Conservation (phyloP, 139 green algal genomes). For the Trebouxia sp. region DNA sequence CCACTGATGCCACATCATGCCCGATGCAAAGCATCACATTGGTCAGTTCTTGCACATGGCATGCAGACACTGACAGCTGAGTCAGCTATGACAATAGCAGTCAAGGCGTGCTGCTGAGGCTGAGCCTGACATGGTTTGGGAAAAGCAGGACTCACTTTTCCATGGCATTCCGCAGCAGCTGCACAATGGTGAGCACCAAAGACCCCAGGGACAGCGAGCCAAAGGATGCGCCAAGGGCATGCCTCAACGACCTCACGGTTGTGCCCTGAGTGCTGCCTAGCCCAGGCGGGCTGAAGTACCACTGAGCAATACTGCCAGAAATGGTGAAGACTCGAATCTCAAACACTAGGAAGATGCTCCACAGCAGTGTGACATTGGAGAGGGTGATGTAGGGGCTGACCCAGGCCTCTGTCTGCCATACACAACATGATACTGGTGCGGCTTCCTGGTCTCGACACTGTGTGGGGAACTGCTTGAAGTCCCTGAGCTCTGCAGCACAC, state of each 20-base stretch:
- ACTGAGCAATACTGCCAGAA: slow-evolving; percentile 46
- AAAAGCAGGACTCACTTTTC: slow-evolving; percentile 36
- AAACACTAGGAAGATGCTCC: slow-evolving; percentile 59
- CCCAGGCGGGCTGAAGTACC: slow-evolving; percentile 59
- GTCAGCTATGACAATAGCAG: too few relatives aligned
- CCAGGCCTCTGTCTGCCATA: slow-evolving; percentile 49
- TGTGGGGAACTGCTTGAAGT: neutral
- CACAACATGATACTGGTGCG: slow-evolving; percentile 55
- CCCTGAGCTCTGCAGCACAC: slow-evolving; percentile 1
- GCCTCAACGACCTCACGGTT: slow-evolving; percentile 39
- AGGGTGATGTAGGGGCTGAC: slow-evolving; percentile 36
- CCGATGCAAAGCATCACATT: too few relatives aligned
- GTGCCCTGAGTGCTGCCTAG: slow-evolving; percentile 36
- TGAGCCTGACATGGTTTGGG: too few relatives aligned
- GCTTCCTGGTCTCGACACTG: slow-evolving; percentile 45
- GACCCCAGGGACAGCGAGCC: slow-evolving; percentile 62
- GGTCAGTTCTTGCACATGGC: too few relatives aligned
- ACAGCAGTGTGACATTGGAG: slow-evolving; percentile 42
- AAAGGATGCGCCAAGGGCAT: slow-evolving; percentile 66
- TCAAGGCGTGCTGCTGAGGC: too few relatives aligned
- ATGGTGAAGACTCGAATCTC: slow-evolving; percentile 66
- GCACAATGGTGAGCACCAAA: slow-evolving; percentile 61
- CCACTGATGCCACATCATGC: too few relatives aligned
- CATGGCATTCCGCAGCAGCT: slow-evolving; percentile 42
- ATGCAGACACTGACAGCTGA: too few relatives aligned